Evolutionary conservation across 495 filamentous ascomycete species (phyloP), one percentile per base, ranked within the genome.

Genomic region (Ascodesmis nigricans): DNA sequence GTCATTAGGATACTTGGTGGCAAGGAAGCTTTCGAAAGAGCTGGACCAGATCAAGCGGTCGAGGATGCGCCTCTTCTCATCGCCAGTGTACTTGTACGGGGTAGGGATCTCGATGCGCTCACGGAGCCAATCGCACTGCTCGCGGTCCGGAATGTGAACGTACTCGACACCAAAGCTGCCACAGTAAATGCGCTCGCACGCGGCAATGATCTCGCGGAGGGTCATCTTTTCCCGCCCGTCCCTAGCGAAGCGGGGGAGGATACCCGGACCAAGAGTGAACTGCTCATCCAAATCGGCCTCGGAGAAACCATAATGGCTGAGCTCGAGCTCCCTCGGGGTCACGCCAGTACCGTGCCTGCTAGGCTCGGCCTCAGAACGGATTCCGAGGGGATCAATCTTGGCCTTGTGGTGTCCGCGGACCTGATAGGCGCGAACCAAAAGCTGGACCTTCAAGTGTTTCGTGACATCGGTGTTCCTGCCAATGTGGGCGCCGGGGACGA

Each of bases 1-100:
- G 64, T 97, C 87, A 58, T 97, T 97, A 50, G 90, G 90, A 62
- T 90, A 95, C 58, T 97, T 97, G 35, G 79, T 91, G 20, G 84
- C 70, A 39, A 90, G 58, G 68, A 97, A 97, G 31, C 66, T 58
- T 58, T 97, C 87, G 54, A 97, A 97, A 58, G 76, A 92, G 42
- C 80, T 82, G 55, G 75, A 79, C 87, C 87, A 97, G 56, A 97
- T 97, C 28, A 97, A 61, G 54, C 87, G 83, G 55, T 97, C 87
- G 41, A 97, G 66, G 42, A 97, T 92, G 42, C 87, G 67, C 42
- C 87, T 78, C 67, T 93, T 93, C 61, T 97, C 87, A 54, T 95
- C 84, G 25, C 87, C 69, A 3, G 75, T 82, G 64, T 97, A 93
- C 57, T 79, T 78, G 65, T 90, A 95, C 6, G 90, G 80, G 43